phyloP scores from a whole-genome alignment of 202 grass and related monocot genomes.

The Zoysia matrella region DNA sequence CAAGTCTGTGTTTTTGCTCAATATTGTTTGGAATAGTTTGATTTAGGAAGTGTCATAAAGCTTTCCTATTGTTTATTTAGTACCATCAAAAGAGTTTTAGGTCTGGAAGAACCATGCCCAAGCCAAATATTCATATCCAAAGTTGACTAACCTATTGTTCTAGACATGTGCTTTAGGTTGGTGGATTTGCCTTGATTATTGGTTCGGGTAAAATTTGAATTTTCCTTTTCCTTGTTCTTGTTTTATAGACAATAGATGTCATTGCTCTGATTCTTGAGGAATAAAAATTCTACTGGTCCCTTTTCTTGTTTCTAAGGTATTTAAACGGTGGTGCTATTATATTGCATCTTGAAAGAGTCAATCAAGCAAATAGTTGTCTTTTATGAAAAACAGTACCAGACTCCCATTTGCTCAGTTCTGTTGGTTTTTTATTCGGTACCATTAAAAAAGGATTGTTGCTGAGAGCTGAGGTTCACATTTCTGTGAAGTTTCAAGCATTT shows the following conservation, averaged over 20 bases:
- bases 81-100: slow-evolving; percentile 27
- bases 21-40: slow-evolving; percentile 21
- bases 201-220: not conserved
- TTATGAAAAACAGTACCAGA: slow-evolving; percentile 7
- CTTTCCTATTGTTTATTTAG: slow-evolving; percentile 22
- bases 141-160: not conserved
- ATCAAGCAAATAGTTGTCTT: not conserved
- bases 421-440: slow-evolving; percentile 18
- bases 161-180: not conserved
- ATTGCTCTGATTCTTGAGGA: slow-evolving; percentile 22
- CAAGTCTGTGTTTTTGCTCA: not conserved
- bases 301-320: not conserved
- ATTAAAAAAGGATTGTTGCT: not conserved
- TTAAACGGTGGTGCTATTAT: not conserved
- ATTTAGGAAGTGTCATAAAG: slow-evolving; percentile 16
- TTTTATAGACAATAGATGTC: slow-evolving; percentile 10
- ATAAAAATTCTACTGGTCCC: not conserved
- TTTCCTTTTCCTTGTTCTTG: slow-evolving; percentile 8
- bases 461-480: not conserved
- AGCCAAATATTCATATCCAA: not conserved
- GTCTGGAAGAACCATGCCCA: slow-evolving; percentile 3
- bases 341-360: slow-evolving; percentile 4
- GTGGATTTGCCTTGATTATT: not conserved
- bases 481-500: slow-evolving; percentile 25
- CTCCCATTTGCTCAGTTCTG: not conserved